phyloP scores from a whole-genome alignment of 2,329 filamentous ascomycete genomes.

The Aspergillus nomiae region DNA sequence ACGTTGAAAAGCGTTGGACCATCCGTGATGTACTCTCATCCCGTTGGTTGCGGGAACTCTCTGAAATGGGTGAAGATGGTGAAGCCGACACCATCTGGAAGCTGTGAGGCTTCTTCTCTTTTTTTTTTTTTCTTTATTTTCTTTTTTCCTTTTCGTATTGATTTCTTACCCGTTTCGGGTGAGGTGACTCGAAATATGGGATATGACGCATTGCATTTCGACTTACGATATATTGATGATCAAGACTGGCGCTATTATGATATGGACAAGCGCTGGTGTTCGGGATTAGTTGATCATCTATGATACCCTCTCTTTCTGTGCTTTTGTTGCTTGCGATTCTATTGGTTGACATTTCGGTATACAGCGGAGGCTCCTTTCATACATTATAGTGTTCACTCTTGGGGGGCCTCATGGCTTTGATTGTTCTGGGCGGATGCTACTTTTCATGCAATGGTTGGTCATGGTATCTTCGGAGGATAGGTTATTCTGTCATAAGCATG shows the following conservation, averaged over 20 bases:
- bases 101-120: constrained; percentile 28
- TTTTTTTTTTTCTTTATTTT: constrained; percentile 5
- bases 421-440: background rate
- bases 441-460: background rate
- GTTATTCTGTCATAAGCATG: constrained; percentile 1
- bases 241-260: constrained; percentile 21
- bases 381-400: constrained; percentile 1
- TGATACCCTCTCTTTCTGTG: constrained; percentile 33
- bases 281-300: constrained; percentile 24
- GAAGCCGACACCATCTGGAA: constrained; percentile 38
- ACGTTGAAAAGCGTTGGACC: constrained; percentile 58
- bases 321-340: constrained; percentile 1
- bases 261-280: constrained; percentile 27
- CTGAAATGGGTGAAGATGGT: constrained; percentile 33
- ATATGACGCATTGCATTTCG: constrained; percentile 4
- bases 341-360: constrained; percentile 8
- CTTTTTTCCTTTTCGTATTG: constrained; percentile 11
- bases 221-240: constrained; percentile 22
- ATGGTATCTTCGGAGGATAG: background rate
- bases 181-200: background rate
- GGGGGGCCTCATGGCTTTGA: background rate
- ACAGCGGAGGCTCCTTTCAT: constrained; percentile 4
- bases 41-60: constrained; percentile 54
- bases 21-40: constrained; percentile 59
- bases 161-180: background rate